Percentiles rank a stretch among this genome's conserved stretches.
Conservation (phyloP, 2,329 filamentous ascomycete genomes). For the Cladosporium phlei region DNA sequence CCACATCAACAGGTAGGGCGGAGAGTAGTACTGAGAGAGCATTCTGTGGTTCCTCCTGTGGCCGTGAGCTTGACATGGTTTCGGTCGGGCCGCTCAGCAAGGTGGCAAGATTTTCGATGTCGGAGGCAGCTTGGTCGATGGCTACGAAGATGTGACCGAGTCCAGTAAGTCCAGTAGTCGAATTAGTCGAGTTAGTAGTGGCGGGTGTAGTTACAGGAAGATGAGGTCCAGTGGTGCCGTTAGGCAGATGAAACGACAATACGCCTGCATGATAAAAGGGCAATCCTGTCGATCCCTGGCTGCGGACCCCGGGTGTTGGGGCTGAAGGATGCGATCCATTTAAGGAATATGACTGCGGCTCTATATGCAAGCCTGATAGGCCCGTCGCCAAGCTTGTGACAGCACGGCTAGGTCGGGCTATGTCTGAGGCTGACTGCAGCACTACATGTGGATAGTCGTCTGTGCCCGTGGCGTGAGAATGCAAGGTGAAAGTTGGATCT, state of each 20-base stretch:
- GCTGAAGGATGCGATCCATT: constrained; percentile 1
- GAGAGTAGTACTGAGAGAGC: constrained; percentile 17
- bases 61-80: not conserved
- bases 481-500: too few species aligned
- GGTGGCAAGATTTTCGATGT: not conserved
- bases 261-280: not conserved
- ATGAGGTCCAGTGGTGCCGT: not conserved
- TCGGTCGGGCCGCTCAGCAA: not conserved
- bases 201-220: not conserved
- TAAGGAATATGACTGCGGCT: constrained; percentile 8
- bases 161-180: not conserved
- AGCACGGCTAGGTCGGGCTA: constrained; percentile 1
- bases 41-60: constrained; percentile 8
- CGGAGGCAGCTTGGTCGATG: too few species aligned
- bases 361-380: not conserved
- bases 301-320: constrained; percentile 1
- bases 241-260: not conserved
- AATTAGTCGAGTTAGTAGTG: not conserved
- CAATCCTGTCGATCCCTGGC: not conserved
- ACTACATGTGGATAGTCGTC: not conserved
- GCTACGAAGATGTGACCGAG: not conserved
- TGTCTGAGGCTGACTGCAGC: constrained; percentile 4
- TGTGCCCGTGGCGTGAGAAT: constrained; percentile 1
- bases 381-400: constrained; percentile 5
- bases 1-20: constrained; percentile 16